Base-by-base conservation (phyloP, 768 basidiomycete species). In the Imleria badia region DNA sequence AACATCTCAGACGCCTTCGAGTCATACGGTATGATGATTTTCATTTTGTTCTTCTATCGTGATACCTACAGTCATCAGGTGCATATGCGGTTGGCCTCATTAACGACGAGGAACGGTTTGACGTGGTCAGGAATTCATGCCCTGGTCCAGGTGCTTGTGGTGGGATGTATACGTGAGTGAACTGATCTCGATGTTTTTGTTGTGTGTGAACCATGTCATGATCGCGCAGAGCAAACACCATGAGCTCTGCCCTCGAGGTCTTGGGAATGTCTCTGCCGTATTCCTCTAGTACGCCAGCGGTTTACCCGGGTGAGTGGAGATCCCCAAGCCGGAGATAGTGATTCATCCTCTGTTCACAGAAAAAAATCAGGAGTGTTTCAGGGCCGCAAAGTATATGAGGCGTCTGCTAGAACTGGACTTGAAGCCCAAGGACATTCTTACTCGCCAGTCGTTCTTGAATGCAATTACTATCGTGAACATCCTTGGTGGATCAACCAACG, bases 1-100 rank as follows among this genome's bases (percentile, higher is more conserved):
- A 91, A 92, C 65, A 89, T 93, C 54, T 83, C 85, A 6, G 91
- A 94, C 60, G 85, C 89, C 12, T 91, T 91, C 63, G 91, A 94
- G 66, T 88, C 89, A 2, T 93, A 83, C 64, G 92, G 91, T 85
- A 55, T 35, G 67, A 55, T 41, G 6, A 3, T 36, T 52, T 22
- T 40, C 6, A 3, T 6, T 12, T 50, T 5, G 3, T 11, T n/a
- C n/a, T 31, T n/a, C 10, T 35, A 58, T 29, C 9, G 14, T 60
- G 22, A 54, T 23, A 40, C 22, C 2, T 29, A 51, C 33, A 19
- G n/a, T 41, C 17, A 19, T 22, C 54, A 91, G 89, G 89, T 52
- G 89, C 91, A 34, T 93, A 76, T 65, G 72, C 85, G 12, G 80
- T 88, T 20, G 89, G 89, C 7, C 84, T 84, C 63, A 92, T 94